phyloP scores from a whole-genome alignment of 2,329 filamentous ascomycete species.

The Penicillium brevicompactum region DNA sequence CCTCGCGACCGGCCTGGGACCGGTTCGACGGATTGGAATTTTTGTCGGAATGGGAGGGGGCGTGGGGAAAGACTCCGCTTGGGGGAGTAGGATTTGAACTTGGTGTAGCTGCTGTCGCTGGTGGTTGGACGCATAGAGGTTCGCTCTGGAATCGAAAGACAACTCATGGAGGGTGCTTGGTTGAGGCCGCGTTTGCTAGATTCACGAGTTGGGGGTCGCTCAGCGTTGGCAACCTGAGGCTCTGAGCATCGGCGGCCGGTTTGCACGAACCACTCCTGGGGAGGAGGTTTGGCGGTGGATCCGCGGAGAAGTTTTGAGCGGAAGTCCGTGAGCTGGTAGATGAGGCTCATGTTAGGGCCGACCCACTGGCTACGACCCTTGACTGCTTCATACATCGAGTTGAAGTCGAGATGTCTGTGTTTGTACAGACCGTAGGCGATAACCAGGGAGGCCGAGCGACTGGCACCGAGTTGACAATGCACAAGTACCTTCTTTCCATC shows the following conservation, averaged over 20 bases:
- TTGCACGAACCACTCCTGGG: constrained; percentile 39
- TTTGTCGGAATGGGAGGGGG: constrained; percentile 43
- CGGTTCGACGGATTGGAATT: constrained; percentile 32
- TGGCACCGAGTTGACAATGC: constrained; percentile 67
- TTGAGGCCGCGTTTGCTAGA: constrained; percentile 21
- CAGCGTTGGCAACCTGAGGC: constrained; percentile 29
- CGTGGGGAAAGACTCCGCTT: constrained; percentile 38
- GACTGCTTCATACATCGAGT: constrained; percentile 65
- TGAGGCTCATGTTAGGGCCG: constrained; percentile 69
- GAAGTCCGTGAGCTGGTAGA: constrained; percentile 69
- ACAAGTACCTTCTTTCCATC: constrained; percentile 63
- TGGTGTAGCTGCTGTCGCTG: constrained; percentile 24
- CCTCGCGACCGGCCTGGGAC: constrained; percentile 17
- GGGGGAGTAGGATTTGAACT: constrained; percentile 28
- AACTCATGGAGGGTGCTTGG: constrained; percentile 27
- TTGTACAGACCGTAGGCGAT: constrained; percentile 68
- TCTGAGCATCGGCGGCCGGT: constrained; percentile 32
- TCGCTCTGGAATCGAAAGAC: constrained; percentile 29
- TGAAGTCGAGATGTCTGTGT: constrained; percentile 62
- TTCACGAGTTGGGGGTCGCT: constrained; percentile 17
- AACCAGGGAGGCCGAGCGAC: constrained; percentile 66
- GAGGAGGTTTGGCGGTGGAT: constrained; percentile 32
- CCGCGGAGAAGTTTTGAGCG: constrained; percentile 45
- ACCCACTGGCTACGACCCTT: constrained; percentile 68
- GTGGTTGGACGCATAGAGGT: constrained; percentile 29